A percentile compares a stretch with the other conserved stretches of the same genome.
phyloP scores from a whole-genome alignment of 495 filamentous ascomycete species.

The Amphirosellinia nigrospora region DNA sequence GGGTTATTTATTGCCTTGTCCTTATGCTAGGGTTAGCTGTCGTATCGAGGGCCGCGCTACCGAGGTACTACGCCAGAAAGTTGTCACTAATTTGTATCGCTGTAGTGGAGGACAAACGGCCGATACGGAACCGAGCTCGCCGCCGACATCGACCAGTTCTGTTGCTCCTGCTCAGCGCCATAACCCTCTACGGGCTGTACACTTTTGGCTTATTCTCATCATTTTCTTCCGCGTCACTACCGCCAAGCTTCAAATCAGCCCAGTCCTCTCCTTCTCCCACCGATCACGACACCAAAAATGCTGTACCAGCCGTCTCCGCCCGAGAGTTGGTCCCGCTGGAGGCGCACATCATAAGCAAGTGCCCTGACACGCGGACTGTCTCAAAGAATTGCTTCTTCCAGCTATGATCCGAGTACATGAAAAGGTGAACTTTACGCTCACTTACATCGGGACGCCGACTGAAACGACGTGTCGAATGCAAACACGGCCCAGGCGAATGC shows the following conservation, averaged over 20 bases:
- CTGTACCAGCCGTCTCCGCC: background rate
- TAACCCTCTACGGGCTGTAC: constrained; percentile 35
- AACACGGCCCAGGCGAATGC: constrained; percentile 88
- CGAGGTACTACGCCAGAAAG: background rate
- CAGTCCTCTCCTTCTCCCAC: background rate
- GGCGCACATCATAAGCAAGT: constrained; percentile 94
- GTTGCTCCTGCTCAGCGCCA: constrained; percentile 33
- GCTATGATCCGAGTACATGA: constrained; percentile 80
- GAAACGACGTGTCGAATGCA: constrained; percentile 77
- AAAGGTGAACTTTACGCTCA: constrained; percentile 89
- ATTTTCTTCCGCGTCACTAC: constrained; percentile 25
- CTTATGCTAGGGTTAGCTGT: background rate
- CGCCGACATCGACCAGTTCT: constrained; percentile 40
- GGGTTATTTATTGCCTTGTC: background rate
- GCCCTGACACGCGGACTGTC: constrained; percentile 85
- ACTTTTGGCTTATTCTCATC: constrained; percentile 29
- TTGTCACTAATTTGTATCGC: background rate
- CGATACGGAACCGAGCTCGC: constrained; percentile 32
- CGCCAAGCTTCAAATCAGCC: constrained; percentile 16
- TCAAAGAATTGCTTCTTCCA: constrained; percentile 81
- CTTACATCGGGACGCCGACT: constrained; percentile 79
- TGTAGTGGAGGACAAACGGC: constrained; percentile 47
- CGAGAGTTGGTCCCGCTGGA: constrained; percentile 71
- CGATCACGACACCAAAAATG: background rate
- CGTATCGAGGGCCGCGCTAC: background rate